Conservation (phyloP, 176 grass and related monocot genomes). For the Avena atlantica region DNA sequence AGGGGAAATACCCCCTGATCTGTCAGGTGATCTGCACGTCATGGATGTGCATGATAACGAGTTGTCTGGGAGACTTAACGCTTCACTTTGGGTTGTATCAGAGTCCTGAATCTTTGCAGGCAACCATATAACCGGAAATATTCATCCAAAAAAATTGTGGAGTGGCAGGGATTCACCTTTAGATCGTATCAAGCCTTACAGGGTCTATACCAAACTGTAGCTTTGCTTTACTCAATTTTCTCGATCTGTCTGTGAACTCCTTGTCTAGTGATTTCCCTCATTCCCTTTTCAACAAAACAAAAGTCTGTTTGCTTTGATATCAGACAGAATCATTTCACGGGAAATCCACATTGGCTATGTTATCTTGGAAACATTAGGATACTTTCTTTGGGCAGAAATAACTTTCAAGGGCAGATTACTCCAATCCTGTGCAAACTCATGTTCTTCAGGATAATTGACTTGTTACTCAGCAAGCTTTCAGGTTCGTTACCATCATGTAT, state of each 20-base stretch:
- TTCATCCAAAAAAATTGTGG: constrained; percentile 27
- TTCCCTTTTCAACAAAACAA: neutral
- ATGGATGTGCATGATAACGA: constrained; percentile 41
- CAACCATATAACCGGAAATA: constrained; percentile 1
- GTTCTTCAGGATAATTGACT: constrained; percentile 28
- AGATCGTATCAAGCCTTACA: constrained; percentile 33
- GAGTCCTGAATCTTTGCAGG: constrained; percentile 18
- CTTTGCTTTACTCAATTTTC: neutral
- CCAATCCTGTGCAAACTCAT: neutral
- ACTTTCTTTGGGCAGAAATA: constrained; percentile 19
- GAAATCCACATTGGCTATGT: neutral
- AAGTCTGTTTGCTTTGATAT: neutral
- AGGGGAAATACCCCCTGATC: neutral
- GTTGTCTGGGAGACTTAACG: neutral
- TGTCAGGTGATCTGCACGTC: neutral
- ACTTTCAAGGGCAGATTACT: constrained; percentile 28
- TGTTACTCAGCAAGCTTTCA: constrained; percentile 11
- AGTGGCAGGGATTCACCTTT: neutral
- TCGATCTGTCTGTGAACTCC: constrained; percentile 27
- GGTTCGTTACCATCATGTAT: constrained; percentile 42
- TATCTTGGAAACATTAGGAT: neutral
- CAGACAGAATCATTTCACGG: neutral
- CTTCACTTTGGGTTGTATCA: neutral
- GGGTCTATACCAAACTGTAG: constrained; percentile 29
- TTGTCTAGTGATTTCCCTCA: neutral